phyloP scores from a whole-genome alignment of 2,329 filamentous ascomycete genomes.

The Botrytis tulipae region DNA sequence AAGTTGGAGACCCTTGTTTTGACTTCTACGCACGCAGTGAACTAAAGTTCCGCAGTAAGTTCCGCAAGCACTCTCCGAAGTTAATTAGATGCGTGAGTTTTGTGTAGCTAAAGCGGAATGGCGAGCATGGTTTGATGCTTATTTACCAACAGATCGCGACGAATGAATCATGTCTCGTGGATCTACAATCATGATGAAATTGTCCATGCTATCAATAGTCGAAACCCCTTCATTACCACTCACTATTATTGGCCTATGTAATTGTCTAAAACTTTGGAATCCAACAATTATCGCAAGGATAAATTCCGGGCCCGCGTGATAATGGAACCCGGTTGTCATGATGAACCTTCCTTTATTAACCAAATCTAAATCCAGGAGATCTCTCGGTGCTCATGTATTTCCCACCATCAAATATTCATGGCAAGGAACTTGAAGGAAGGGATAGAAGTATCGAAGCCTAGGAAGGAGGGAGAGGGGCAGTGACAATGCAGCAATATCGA shows the following conservation, averaged over 20 bases:
- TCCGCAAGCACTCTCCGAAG: slow-evolving; percentile 1
- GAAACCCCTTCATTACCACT: neutral
- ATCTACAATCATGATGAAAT: slow-evolving; percentile 1
- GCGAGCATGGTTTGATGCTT: slow-evolving; percentile 1
- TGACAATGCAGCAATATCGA: neutral
- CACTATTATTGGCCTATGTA: neutral
- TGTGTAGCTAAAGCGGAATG: neutral
- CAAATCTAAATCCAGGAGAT: neutral
- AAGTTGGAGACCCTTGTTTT: slow-evolving; percentile 2
- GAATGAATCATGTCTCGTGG: slow-evolving; percentile 1
- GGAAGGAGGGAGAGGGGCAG: neutral
- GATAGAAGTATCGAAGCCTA: slow-evolving; percentile 3
- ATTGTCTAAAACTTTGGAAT: slow-evolving; percentile 3
- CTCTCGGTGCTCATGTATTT: neutral
- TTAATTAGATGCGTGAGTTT: neutral
- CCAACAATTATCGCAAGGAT: slow-evolving; percentile 5
- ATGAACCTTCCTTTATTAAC: slow-evolving; percentile 2
- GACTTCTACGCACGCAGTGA: neutral
- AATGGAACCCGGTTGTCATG: neutral
- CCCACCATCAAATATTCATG: neutral
- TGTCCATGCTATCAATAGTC: neutral
- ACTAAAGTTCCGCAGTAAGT: neutral
- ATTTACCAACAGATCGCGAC: neutral
- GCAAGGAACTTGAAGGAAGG: neutral
- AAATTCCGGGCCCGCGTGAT: slow-evolving; percentile 6